Conservation (phyloP, 1,284 basidiomycete species). For the Austroboletus rostrupii region DNA sequence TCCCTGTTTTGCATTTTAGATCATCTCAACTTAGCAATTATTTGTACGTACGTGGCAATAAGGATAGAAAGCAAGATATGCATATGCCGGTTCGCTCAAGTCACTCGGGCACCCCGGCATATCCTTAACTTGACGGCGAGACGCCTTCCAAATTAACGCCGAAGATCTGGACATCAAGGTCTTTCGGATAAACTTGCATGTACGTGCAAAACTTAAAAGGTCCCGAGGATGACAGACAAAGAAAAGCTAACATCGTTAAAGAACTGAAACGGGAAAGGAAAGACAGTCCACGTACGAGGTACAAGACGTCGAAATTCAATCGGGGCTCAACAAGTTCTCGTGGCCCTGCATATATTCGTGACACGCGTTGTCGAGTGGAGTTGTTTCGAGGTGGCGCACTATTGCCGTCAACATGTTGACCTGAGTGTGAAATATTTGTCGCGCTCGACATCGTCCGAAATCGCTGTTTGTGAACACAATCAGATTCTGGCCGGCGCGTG, state of each 20-base stretch:
- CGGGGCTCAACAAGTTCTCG: not conserved
- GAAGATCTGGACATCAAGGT: slow-evolving; percentile 14
- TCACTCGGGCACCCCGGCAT: slow-evolving; percentile 24
- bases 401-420: no score
- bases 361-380: no score
- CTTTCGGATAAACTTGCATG: slow-evolving; percentile 14
- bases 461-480: no score
- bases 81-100: slow-evolving; percentile 29
- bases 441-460: no score
- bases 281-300: not conserved
- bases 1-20: not conserved
- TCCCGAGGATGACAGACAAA: slow-evolving; percentile 7
- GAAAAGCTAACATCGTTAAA: not conserved
- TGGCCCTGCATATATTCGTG: no score
- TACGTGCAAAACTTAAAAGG: slow-evolving; percentile 16
- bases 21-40: not conserved
- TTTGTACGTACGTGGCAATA: slow-evolving; percentile 8
- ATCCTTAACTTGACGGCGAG: not conserved
- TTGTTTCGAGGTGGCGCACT: no score
- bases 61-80: slow-evolving; percentile 17
- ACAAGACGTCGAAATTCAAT: slow-evolving; percentile 8
- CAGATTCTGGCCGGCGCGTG: no score
- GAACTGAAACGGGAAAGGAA: not conserved
- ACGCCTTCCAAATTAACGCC: slow-evolving; percentile 14
- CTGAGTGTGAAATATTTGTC: no score